phyloP scores from a whole-genome alignment of 306 rosid genomes.

The Gleditsia sinensis region DNA sequence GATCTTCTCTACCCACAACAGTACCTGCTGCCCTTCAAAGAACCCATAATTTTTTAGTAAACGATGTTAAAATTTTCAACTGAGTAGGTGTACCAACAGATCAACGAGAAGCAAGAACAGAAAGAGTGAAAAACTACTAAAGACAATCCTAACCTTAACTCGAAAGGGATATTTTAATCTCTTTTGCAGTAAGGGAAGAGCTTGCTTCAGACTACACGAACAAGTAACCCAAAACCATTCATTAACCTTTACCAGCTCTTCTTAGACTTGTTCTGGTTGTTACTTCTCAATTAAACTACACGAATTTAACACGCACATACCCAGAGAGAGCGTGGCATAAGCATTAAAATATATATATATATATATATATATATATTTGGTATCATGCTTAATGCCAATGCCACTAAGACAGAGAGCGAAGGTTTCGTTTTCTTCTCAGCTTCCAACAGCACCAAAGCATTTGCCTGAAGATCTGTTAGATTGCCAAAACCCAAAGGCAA shows the following conservation, averaged over 20 bases:
- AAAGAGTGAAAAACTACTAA: conserved; percentile 15
- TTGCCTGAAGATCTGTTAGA: conserved; percentile 33
- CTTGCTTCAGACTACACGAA: conserved; percentile 28
- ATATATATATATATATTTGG: too few species aligned
- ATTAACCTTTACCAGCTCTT: conserved; percentile 23
- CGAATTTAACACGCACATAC: neutral
- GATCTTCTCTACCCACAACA: conserved; percentile 37
- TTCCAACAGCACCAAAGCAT: conserved; percentile 24
- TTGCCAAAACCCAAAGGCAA: neutral
- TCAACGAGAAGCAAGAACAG: conserved; percentile 18
- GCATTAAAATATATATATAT: conserved; percentile 3
- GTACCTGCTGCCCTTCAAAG: conserved; percentile 25
- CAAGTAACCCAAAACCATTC: conserved; percentile 27
- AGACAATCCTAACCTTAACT: conserved; percentile 19
- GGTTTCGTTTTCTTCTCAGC: conserved; percentile 17
- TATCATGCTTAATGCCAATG: conserved; percentile 3
- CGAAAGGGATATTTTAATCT: conserved; percentile 10
- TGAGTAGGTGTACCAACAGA: neutral
- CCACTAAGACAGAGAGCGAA: conserved; percentile 27
- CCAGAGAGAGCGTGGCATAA: conserved; percentile 23
- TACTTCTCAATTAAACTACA: conserved; percentile 13
- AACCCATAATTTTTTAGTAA: neutral
- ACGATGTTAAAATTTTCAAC: neutral
- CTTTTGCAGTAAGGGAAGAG: conserved; percentile 13
- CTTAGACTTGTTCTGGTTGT: conserved; percentile 16